Base-by-base conservation (phyloP, 2,329 filamentous ascomycete species). In the Exutisphaerella laricina region DNA sequence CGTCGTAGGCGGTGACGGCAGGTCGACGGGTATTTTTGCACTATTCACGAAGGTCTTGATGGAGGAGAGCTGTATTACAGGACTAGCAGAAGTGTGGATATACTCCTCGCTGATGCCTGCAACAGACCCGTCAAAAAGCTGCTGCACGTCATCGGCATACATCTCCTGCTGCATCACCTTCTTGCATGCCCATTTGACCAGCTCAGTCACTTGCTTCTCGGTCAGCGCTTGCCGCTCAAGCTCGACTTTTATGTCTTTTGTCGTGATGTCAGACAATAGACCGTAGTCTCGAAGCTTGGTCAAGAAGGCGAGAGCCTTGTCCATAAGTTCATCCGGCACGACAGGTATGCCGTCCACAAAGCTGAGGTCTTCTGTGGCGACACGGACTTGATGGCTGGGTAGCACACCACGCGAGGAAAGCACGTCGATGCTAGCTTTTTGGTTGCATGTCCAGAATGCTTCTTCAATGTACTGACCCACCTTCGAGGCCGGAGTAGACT, bases 371-470 rank as follows among this genome's bases (percentile, higher is more conserved):
- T 70, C 85, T 62, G 61, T 84, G 69, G 62, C 85, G 54, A 94
- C 77, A 23, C 92, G 85, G 25, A 96, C 87, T 54, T 85, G 77
- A 9, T 85, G 79, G 25, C 85, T 94, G n/a, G 84, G 79, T 41
- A 96, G 72, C 5, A 98, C 82, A 43, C 94, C 94, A 45, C 83
- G 80, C 14, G 84, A 94, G 1, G 89, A 96, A 52, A 94, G 81
- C 5, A 96, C 77, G 58, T 96, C 89, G 44, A 97, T 88, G 0
- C 79, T 83, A 2, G 87, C 80, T 50, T 83, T 84, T 60, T 80
- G 83, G 58, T 85, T 92, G 50, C 87, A 89, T 25, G 81, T 94
- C 92, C 92, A 98, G 62, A 98, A 98, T 0, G 88, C 86, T 65
- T 96, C 87, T 59, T 96, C 89, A 40, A 98, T 87, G 48, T 87